Evolutionary conservation across 1,284 basidiomycete species (phyloP).

Genomic region (Sanghuangporus weigelae): DNA sequence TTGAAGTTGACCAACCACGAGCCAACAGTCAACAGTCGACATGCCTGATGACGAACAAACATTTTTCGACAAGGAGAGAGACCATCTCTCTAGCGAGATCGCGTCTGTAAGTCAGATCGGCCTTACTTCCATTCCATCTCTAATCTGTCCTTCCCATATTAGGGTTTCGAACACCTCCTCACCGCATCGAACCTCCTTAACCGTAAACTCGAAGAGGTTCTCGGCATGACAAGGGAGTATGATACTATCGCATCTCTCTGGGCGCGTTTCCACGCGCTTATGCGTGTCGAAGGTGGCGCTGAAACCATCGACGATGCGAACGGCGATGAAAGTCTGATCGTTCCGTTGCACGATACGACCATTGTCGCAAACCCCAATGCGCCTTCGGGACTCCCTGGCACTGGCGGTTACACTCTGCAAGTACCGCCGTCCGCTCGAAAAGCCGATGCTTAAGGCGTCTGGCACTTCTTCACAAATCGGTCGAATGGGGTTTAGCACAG

Average conservation of each 20-base stretch:
- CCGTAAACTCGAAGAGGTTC: slow-evolving; percentile 87
- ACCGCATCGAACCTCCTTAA: slow-evolving; percentile 87
- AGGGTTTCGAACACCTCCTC: slow-evolving; percentile 90
- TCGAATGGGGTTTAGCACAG: neutral
- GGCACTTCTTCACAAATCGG: slow-evolving; percentile 19
- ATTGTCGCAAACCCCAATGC: slow-evolving; percentile 1
- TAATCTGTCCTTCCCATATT: neutral
- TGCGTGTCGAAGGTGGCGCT: slow-evolving; percentile 45
- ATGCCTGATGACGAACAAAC: slow-evolving; percentile 25
- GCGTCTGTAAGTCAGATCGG: slow-evolving; percentile 45
- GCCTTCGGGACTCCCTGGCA: slow-evolving; percentile 30
- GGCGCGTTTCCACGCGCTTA: slow-evolving; percentile 77
- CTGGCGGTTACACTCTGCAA: slow-evolving; percentile 48
- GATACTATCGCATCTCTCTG: slow-evolving; percentile 85
- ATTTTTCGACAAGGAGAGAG: slow-evolving; percentile 77
- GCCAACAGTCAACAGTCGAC: neutral
- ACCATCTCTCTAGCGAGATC: slow-evolving; percentile 67
- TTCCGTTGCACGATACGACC: slow-evolving; percentile 11
- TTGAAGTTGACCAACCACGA: neutral
- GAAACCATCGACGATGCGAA: slow-evolving; percentile 40
- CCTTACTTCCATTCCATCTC: neutral
- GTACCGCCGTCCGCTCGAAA: slow-evolving; percentile 36
- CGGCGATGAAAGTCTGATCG: slow-evolving; percentile 28
- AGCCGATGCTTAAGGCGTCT: slow-evolving; percentile 21
- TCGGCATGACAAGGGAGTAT: slow-evolving; percentile 91